phyloP scores from a whole-genome alignment of 139 green algal species.

The Micractinium sp. region DNA sequence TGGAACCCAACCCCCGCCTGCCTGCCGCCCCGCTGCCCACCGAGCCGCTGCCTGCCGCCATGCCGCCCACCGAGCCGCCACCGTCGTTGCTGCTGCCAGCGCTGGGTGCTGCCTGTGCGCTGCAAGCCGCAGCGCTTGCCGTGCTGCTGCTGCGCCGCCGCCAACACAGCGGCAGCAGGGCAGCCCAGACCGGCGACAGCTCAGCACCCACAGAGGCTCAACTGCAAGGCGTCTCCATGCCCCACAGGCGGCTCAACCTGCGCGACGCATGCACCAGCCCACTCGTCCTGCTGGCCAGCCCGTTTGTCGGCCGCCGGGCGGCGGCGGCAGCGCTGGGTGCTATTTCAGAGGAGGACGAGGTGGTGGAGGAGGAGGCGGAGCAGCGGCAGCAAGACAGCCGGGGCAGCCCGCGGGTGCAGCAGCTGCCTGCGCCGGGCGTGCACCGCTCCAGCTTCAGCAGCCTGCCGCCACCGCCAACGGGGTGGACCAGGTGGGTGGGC shows the following conservation, averaged over 20 bases:
- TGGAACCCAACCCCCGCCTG: neutral
- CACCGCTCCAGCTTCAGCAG: neutral
- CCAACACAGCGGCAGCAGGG: neutral
- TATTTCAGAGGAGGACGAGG: neutral
- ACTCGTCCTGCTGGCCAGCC: neutral
- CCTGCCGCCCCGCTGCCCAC: neutral
- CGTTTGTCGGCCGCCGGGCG: neutral
- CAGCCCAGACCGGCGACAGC: neutral
- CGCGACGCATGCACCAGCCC: slow-evolving; percentile 15
- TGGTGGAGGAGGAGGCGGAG: neutral
- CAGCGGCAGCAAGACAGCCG: neutral
- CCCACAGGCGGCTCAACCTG: neutral
- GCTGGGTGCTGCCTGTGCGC: neutral
- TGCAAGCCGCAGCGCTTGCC: neutral
- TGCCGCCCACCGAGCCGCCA: neutral
- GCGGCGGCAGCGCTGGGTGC: neutral
- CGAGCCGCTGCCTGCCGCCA: neutral
- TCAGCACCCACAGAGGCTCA: neutral
- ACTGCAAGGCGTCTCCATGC: neutral
- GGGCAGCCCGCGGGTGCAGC: neutral
- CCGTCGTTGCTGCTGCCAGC: neutral
- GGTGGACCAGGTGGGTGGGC: slow-evolving; percentile 10
- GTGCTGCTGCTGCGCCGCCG: neutral
- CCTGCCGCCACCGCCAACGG: neutral
- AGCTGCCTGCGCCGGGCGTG: neutral